Evolutionary conservation across 2,329 filamentous ascomycete species (phyloP), one percentile per base, ranked within the genome.

Genomic region (Colletotrichum ledebouriae): DNA sequence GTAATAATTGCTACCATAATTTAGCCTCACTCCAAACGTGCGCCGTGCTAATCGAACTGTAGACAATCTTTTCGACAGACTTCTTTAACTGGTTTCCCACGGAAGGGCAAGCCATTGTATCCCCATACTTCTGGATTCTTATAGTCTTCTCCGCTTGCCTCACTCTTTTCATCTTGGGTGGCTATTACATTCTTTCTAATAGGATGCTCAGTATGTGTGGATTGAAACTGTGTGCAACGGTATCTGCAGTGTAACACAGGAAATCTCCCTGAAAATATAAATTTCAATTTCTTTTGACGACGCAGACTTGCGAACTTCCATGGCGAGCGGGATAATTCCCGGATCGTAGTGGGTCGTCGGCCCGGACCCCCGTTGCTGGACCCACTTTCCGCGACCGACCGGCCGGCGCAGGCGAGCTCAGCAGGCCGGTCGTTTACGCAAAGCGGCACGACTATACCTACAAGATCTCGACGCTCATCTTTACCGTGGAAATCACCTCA

Each of bases 51-150:
- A n/a, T 42, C 25, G 25, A 25, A 25, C 4, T 25, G 25, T 25
- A 75, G 74, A 71, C 70, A 20, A n/a, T 75, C 0, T 75, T 75
- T 34, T 75, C 74, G 0, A 75, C 73, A 70, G 69, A 67, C 1
- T 74, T 75, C 44, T 75, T 75, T 55, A 53, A 74, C 22, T 75
- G 74, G 74, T 37, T 57, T n/a, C 63, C 64, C 2, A 34, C 44
- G 2, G 50, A 64, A 11, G 59, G 58, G 5, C 25, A 42, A 2
- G 49, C 62, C 3, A 55, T 62, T 4, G 53, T 75, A 6, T 75
- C 73, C 0, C 29, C 41, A 1, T 73, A 72, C 46, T 42, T 75
- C 17, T 75, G 73, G 74, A 69, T 75, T 15, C 20, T 50, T 2
- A 25, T 50, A 1, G 4, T 7, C 22, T 25, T 50, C 22, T 50